Percentiles rank a stretch among this genome's conserved stretches.
phyloP scores from a whole-genome alignment of 2,329 filamentous ascomycete genomes.

The Alternaria metachromatica region DNA sequence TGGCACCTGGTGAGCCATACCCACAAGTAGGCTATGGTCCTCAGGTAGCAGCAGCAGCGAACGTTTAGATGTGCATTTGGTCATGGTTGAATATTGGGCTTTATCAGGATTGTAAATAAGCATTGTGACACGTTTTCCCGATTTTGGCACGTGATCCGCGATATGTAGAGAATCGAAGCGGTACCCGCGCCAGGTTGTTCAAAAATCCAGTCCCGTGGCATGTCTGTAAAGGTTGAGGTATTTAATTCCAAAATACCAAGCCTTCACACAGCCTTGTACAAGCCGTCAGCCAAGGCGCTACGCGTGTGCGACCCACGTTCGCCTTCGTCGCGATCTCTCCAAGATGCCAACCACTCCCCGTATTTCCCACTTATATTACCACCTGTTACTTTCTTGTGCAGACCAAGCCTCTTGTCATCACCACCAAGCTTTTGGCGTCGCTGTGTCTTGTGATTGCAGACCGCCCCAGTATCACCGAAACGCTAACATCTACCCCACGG shows the following conservation, averaged over 20 bases:
- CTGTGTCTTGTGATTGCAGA: neutral
- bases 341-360: neutral
- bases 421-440: neutral
- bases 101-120: slow-evolving; percentile 42
- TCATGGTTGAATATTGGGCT: slow-evolving; percentile 21
- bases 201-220: slow-evolving; percentile 1
- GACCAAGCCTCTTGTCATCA: neutral
- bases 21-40: slow-evolving; percentile 53
- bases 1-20: slow-evolving; percentile 56
- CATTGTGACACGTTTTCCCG: slow-evolving; percentile 30
- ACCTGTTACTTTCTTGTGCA: neutral
- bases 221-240: slow-evolving; percentile 1
- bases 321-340: slow-evolving; percentile 3
- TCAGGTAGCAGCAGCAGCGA: slow-evolving; percentile 31
- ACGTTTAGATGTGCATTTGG: slow-evolving; percentile 26
- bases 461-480: neutral
- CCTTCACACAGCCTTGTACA: slow-evolving; percentile 3
- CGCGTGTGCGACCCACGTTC: slow-evolving; percentile 2
- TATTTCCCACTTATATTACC: neutral
- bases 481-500: neutral
- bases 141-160: slow-evolving; percentile 24
- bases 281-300: slow-evolving; percentile 22
- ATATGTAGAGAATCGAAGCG: slow-evolving; percentile 31
- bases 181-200: slow-evolving; percentile 16
- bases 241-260: slow-evolving; percentile 8